These are phyloP conservation scores for Lipomyces orientalis DNA, from an alignment of 805 yeast species.

Conservation along the genomic window DNA sequence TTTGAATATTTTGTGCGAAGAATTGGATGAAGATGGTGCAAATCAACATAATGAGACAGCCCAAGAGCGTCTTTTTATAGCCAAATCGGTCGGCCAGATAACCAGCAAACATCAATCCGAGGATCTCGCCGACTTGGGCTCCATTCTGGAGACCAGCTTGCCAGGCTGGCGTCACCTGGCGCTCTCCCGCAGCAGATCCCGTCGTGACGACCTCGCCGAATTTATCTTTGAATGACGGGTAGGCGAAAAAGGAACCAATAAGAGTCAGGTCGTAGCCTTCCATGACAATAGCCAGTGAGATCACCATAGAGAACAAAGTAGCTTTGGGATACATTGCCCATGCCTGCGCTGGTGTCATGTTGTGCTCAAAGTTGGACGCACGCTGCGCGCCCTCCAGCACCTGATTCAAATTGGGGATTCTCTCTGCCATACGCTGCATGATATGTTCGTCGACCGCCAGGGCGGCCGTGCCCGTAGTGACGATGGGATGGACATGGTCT, in stretches of 20 bases:
- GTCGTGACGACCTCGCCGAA: not conserved
- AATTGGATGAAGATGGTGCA: constrained; percentile 54
- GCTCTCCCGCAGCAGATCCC: not conserved
- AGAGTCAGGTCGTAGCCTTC: constrained; percentile 56
- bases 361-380: too few species aligned
- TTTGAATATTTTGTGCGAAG: constrained; percentile 51
- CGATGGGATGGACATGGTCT: too few species aligned
- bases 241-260: constrained; percentile 52
- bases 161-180: constrained; percentile 41
- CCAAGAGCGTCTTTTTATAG: constrained; percentile 51
- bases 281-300: constrained; percentile 54
- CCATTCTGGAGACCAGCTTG: constrained; percentile 42
- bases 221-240: constrained; percentile 44
- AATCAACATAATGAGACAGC: constrained; percentile 45
- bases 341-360: constrained; percentile 45
- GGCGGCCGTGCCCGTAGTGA: too few species aligned
- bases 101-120: too few species aligned
- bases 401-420: too few species aligned
- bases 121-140: constrained; percentile 51
- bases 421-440: too few species aligned
- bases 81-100: too few species aligned
- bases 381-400: too few species aligned
- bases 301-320: constrained; percentile 53
- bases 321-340: constrained; percentile 52
- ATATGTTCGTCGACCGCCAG: too few species aligned